phyloP scores from a whole-genome alignment of 805 yeast species.

The Candida orba region DNA sequence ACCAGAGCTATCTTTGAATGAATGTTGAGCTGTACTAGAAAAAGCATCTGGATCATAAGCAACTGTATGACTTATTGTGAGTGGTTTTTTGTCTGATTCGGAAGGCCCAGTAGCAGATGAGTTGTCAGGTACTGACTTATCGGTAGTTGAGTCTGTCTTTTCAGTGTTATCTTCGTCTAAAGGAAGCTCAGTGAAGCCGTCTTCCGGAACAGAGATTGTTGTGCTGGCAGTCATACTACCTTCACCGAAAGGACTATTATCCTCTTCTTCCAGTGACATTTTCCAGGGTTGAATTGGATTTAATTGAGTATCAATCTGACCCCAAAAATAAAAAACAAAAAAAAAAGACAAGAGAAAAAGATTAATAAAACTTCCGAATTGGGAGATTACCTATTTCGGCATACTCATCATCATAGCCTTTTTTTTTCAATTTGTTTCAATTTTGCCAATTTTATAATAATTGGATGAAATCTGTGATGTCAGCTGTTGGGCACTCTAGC shows the following conservation, averaged over 20 bases:
- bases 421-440: background rate
- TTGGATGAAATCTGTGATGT: background rate
- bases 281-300: background rate
- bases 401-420: background rate
- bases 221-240: conserved; percentile 5
- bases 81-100: conserved; percentile 2
- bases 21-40: conserved; percentile 14
- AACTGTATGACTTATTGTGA: conserved; percentile 9
- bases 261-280: conserved; percentile 20
- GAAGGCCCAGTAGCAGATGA: background rate
- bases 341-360: background rate
- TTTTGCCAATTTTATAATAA: background rate
- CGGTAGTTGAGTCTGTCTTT: conserved; percentile 1
- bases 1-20: conserved; percentile 14
- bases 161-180: conserved; percentile 14
- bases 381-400: background rate
- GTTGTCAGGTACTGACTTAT: conserved; percentile 7
- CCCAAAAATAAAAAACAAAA: background rate
- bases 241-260: conserved; percentile 21
- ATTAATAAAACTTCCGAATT: background rate
- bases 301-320: background rate
- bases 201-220: conserved; percentile 5
- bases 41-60: conserved; percentile 25
- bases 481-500: background rate
- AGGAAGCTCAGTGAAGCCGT: conserved; percentile 24